Evolutionary conservation across 805 yeast genomes (phyloP).

Genomic region (Candida sakaeoensis): DNA sequence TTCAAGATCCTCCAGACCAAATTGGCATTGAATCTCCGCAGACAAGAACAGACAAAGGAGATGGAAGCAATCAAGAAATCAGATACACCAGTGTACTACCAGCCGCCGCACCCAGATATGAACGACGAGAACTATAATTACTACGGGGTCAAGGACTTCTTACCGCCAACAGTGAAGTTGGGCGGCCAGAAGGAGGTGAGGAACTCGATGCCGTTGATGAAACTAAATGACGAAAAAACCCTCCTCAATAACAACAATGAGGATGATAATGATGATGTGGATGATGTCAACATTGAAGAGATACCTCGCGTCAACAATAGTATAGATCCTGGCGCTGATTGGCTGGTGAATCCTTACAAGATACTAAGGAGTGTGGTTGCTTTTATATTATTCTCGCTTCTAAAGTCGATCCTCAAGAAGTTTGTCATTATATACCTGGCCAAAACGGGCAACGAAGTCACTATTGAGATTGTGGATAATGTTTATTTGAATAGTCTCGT

Average conservation of each 20-base stretch:
- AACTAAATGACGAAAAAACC: neutral
- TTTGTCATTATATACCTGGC: constrained; percentile 5
- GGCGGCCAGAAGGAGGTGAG: constrained; percentile 1
- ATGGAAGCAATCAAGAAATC: constrained; percentile 4
- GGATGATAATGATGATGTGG: constrained; percentile 11
- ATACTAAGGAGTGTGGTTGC: constrained; percentile 25
- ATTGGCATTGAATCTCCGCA: constrained; percentile 5
- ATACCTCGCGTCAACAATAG: too few species aligned
- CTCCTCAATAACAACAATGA: constrained; percentile 1
- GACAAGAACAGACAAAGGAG: constrained; percentile 2
- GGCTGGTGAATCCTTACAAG: constrained; percentile 23
- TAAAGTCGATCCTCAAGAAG: constrained; percentile 12
- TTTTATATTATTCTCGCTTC: constrained; percentile 25
- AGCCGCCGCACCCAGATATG: constrained; percentile 26
- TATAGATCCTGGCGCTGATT: too few species aligned
- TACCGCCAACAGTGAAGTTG: constrained; percentile 20
- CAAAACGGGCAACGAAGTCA: neutral
- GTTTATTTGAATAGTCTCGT: neutral
- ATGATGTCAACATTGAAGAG: constrained; percentile 5
- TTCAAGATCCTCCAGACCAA: constrained; percentile 9
- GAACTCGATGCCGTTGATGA: constrained; percentile 14
- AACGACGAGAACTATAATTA: constrained; percentile 14
- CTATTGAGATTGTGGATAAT: neutral
- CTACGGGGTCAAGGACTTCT: constrained; percentile 23
- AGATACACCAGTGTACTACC: constrained; percentile 24